These are phyloP conservation scores for Chalara sp. DNA, from an alignment of 2,329 filamentous ascomycete species.

Conservation along the genomic window DNA sequence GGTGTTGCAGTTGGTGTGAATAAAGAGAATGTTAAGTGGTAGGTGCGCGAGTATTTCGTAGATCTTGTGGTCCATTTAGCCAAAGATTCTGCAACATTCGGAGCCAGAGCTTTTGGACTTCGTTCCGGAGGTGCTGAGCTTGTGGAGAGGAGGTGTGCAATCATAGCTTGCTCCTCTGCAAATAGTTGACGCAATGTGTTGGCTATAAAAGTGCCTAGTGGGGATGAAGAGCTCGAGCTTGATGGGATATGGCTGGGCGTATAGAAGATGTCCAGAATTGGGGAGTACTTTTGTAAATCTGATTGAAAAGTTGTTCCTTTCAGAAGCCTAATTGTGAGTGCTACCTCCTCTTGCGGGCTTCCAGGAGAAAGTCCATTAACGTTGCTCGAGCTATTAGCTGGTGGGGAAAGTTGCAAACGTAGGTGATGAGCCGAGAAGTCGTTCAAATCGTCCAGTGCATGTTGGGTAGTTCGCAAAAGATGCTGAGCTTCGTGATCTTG, in stretches of 20 bases:
- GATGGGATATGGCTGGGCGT: constrained; percentile 61
- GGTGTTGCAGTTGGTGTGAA: constrained; percentile 76
- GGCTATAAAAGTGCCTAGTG: constrained; percentile 71
- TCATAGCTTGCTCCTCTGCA: constrained; percentile 79
- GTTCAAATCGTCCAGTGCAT: constrained; percentile 78
- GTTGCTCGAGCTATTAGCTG: constrained; percentile 15
- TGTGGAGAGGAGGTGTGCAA: constrained; percentile 65
- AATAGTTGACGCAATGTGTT: constrained; percentile 72
- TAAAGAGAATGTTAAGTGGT: constrained; percentile 91
- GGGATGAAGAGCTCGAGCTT: constrained; percentile 60
- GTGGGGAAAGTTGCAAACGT: constrained; percentile 57
- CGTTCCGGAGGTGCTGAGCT: constrained; percentile 45
- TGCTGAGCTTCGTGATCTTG: constrained; percentile 62
- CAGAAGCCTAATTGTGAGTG: constrained; percentile 64
- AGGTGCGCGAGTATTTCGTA: constrained; percentile 86
- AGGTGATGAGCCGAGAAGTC: constrained; percentile 82
- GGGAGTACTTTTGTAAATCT: constrained; percentile 60
- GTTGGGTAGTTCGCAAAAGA: constrained; percentile 74
- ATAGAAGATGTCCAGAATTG: constrained; percentile 73
- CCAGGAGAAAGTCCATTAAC: constrained; percentile 24
- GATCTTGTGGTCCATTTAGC: constrained; percentile 73
- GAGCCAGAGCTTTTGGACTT: constrained; percentile 38
- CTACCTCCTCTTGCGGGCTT: constrained; percentile 41
- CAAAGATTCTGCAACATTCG: constrained; percentile 48
- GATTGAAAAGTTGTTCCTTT: constrained; percentile 55